Evolutionary conservation across 768 basidiomycete species (phyloP), one percentile per base, ranked within the genome.

Genomic region (Termitomyces sp.): DNA sequence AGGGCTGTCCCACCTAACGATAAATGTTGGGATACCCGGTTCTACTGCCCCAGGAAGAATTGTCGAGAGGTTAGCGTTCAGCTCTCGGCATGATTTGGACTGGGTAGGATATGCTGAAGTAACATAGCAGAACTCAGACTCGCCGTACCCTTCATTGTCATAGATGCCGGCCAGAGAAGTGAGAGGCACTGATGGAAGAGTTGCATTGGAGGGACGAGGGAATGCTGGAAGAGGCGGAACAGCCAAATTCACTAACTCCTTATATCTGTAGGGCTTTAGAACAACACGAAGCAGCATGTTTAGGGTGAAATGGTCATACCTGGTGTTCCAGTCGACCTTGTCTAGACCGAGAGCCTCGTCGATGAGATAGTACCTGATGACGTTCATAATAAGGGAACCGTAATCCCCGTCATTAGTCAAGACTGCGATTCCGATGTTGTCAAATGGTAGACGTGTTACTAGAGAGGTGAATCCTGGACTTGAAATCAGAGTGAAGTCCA

Each of bases 351-450:
- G 58, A 7, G 61, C 64, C 9, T 67, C 59, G 49, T 74, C 73
- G 1, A 73, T 56, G 35, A 73, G 50, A 7, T 64, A 63, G 36
- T 61, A 70, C 54, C 69, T 71, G 39, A 73, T 68, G 9, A 68
- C 57, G 16, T 65, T 59, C 1, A 46, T 40, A 35, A 71, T 64
- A 12, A 52, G 12, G n/a, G 12, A 38, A 13, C 72, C 73, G n/a
- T 67, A 66, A 9, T 59, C 42, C 18, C 65, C 57, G 39, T 73
- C 73, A 39, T 73, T 74, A 33, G 65, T 66, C 22, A 73, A 65
- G 33, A 74, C 69, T 15, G 72, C 64, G 33, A 74, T 65, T 1
- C 73, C 73, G 12, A 74, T 40, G 40, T 66, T 66, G n/a, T 66
- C 63, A 24, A 45, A 50, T 5, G 73, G 73, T 5, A 72, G 54